Conservation (phyloP, 257 asterid species). For the Gentiana straminea region DNA sequence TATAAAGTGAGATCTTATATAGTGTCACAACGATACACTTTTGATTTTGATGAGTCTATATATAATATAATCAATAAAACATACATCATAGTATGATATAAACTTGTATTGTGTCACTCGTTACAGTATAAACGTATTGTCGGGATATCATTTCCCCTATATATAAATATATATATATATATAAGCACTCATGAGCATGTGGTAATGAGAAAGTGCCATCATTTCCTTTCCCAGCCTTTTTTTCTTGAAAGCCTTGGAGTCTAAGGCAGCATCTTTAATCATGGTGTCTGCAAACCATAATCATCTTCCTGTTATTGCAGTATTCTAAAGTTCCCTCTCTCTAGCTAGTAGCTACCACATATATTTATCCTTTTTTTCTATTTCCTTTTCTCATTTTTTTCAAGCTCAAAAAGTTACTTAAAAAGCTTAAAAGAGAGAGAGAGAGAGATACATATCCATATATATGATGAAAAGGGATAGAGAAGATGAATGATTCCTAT, state of each 20-base stretch:
- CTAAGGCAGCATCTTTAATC: slow-evolving; percentile 44
- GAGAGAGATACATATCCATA: neutral
- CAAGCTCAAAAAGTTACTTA: slow-evolving; percentile 28
- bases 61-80: neutral
- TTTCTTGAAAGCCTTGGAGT: slow-evolving; percentile 68
- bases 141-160: slow-evolving; percentile 5
- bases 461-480: neutral
- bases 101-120: slow-evolving; percentile 21
- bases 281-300: slow-evolving; percentile 25
- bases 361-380: too few species aligned
- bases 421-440: slow-evolving; percentile 6
- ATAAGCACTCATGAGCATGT: slow-evolving; percentile 40
- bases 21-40: neutral
- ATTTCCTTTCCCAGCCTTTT: slow-evolving; percentile 53
- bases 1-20: neutral
- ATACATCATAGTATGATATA: slow-evolving; percentile 28
- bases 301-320: slow-evolving; percentile 38
- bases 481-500: slow-evolving; percentile 7
- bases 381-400: slow-evolving; percentile 12
- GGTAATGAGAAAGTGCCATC: slow-evolving; percentile 35
- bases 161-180: slow-evolving; percentile 1
- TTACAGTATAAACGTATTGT: slow-evolving; percentile 11
- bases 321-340: slow-evolving; percentile 5
- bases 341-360: too few species aligned
- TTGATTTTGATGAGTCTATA: neutral